Evolutionary conservation across 2,329 filamentous ascomycete genomes (phyloP).

Genomic region (Rhinocladiella similis): DNA sequence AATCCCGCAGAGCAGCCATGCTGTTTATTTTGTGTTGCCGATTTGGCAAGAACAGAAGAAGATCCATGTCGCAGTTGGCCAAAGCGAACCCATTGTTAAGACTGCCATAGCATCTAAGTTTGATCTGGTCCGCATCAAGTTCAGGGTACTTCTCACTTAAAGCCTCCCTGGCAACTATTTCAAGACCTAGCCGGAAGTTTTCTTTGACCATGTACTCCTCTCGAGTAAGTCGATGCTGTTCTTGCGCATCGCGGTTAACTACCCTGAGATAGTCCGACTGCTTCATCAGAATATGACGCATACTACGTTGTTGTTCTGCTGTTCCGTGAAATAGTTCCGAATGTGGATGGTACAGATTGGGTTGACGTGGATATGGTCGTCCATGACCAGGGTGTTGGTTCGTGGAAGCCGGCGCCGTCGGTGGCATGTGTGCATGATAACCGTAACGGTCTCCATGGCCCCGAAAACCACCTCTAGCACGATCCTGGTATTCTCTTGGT

Average conservation of each 20-base stretch:
- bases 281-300: slow-evolving; percentile 21
- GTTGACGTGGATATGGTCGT: slow-evolving; percentile 11
- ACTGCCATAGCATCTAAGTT: slow-evolving; percentile 78
- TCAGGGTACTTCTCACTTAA: slow-evolving; percentile 41
- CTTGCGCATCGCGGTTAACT: slow-evolving; percentile 14
- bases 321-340: slow-evolving; percentile 8
- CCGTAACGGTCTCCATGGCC: slow-evolving; percentile 2
- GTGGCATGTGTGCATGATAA: slow-evolving; percentile 1
- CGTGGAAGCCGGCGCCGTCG: background rate
- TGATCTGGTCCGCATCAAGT: slow-evolving; percentile 59
- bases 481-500: slow-evolving; percentile 23
- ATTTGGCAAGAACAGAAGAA: slow-evolving; percentile 69
- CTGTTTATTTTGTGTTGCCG: background rate
- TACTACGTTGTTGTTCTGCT: slow-evolving; percentile 19
- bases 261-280: slow-evolving; percentile 28
- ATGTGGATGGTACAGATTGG: slow-evolving; percentile 20
- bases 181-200: slow-evolving; percentile 64
- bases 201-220: slow-evolving; percentile 71
- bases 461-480: slow-evolving; percentile 16
- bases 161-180: slow-evolving; percentile 60
- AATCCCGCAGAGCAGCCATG: background rate
- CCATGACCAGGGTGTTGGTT: slow-evolving; percentile 6
- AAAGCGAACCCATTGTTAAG: slow-evolving; percentile 82
- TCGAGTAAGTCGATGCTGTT: slow-evolving; percentile 16
- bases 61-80: slow-evolving; percentile 86